These are phyloP conservation scores for Leccinum griseonigrum DNA, from an alignment of 1,284 basidiomycete genomes.

Conservation along the genomic window DNA sequence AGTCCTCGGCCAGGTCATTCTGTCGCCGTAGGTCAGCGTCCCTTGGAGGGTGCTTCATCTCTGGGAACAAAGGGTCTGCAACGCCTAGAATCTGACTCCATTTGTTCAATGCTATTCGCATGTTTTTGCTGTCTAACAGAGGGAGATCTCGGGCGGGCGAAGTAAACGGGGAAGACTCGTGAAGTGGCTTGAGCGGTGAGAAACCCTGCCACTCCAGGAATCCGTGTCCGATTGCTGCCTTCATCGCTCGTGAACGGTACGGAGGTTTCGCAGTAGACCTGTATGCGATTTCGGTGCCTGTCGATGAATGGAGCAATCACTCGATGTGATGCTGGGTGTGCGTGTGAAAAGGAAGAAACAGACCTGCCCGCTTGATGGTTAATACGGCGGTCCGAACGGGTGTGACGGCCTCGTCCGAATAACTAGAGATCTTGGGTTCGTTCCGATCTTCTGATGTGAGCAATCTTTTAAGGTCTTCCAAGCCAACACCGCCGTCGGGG, in stretches of 20 bases:
- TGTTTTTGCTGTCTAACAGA: conserved; percentile 23
- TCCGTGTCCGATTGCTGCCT: conserved; percentile 28
- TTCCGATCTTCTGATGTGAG: conserved; percentile 16
- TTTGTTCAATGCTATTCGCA: conserved; percentile 33
- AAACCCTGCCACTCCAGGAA: conserved; percentile 35
- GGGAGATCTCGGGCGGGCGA: conserved; percentile 14
- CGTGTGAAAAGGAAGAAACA: conserved; percentile 3
- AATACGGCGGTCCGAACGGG: conserved; percentile 22
- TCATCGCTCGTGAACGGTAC: conserved; percentile 28
- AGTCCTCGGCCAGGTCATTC: conserved; percentile 9
- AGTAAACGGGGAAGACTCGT: conserved; percentile 28
- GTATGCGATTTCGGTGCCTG: conserved; percentile 23
- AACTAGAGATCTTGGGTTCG: background rate
- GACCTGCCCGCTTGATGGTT: conserved; percentile 27
- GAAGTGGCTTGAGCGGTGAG: conserved; percentile 27
- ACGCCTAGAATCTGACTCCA: conserved; percentile 34
- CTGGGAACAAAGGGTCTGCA: conserved; percentile 32
- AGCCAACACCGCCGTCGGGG: conserved; percentile 34
- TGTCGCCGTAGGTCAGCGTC: conserved; percentile 8
- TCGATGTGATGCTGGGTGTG: background rate
- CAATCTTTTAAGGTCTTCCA: conserved; percentile 33
- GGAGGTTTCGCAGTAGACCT: conserved; percentile 23
- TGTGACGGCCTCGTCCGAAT: conserved; percentile 1
- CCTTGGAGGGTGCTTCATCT: conserved; percentile 15
- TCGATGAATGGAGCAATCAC: background rate